A percentile compares a stretch with the other conserved stretches of the same genome.
Conservation (phyloP, 2,329 filamentous ascomycete genomes). For the Lasiodiplodia gonubiensis region DNA sequence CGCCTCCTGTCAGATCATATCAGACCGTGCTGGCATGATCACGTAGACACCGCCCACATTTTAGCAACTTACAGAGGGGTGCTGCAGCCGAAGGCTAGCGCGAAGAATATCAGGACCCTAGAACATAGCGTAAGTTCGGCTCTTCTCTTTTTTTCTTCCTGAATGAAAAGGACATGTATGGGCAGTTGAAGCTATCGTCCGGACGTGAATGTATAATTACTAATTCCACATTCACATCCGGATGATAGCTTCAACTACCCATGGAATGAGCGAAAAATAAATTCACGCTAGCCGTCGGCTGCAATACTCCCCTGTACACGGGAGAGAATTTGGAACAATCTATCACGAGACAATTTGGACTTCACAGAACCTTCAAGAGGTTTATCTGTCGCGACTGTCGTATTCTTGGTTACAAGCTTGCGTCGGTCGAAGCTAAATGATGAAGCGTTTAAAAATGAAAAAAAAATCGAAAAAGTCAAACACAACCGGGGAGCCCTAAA, state of each 20-base stretch:
- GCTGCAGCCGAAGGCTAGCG: too few species aligned
- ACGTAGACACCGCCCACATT: neutral
- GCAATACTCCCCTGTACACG: too few species aligned
- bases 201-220: too few species aligned
- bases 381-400: neutral
- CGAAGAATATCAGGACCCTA: too few species aligned
- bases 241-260: too few species aligned
- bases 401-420: neutral
- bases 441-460: neutral
- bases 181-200: too few species aligned
- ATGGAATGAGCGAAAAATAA: too few species aligned
- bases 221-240: too few species aligned
- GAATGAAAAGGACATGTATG: too few species aligned
- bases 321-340: neutral
- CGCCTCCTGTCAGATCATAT: neutral
- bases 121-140: too few species aligned
- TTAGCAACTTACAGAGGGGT: neutral
- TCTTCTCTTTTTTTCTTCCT: too few species aligned
- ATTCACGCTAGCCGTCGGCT: too few species aligned
- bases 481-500: neutral
- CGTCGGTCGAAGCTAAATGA: neutral
- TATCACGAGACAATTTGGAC: neutral
- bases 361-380: neutral
- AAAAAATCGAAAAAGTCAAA: neutral
- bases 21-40: conserved; percentile 1